Base-by-base conservation (phyloP, 495 filamentous ascomycete genomes). In the Margaritispora aquatica region DNA sequence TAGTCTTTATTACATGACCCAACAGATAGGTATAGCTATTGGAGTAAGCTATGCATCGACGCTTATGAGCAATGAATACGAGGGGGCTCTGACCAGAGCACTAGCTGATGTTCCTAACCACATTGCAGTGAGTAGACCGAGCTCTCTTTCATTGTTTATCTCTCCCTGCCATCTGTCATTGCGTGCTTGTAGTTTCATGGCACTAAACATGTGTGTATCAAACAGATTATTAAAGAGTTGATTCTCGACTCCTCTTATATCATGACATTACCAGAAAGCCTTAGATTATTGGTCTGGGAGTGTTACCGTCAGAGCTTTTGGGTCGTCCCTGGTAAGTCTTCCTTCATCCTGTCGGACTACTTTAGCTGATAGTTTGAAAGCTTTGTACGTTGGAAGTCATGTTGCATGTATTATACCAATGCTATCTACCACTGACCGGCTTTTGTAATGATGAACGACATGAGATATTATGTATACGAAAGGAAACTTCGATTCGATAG, bases 11-110 rank as follows among this genome's bases (percentile, higher is more conserved):
- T 75, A 64, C 44, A 60, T 74, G 20, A 65, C 61, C 51, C 71
- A 74, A 55, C 71, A 75, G 58, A 55, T 75, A 17, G 73, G 72
- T 0, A 59, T 69, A 11, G 67, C 73, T 11, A 53, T 73, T 3
- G 72, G 73, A 0, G 68, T 66, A 0, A 63, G 69, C 1, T 29
- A 36, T 27, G 62, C 46, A 10, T 55, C 64, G 1, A 61, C 65
- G 9, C 15, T 74, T 17, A 52, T 69, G 19, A 62, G 65, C 49
- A 49, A 34, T 11, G 2, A 62, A 7, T 72, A 73, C 58, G 36
- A 57, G 24, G 22, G 26, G 3, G 59, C 57, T 7, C 41, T 71
- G 15, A 15, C 46, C 38, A 21, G 53, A n/a, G 55, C 19, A 9
- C 29, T 70, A 31, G 59, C 41, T n/a, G 26, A 38, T 38, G 19